Conservation (phyloP, 805 yeast genomes). For the Kodamaea sagamina region DNA sequence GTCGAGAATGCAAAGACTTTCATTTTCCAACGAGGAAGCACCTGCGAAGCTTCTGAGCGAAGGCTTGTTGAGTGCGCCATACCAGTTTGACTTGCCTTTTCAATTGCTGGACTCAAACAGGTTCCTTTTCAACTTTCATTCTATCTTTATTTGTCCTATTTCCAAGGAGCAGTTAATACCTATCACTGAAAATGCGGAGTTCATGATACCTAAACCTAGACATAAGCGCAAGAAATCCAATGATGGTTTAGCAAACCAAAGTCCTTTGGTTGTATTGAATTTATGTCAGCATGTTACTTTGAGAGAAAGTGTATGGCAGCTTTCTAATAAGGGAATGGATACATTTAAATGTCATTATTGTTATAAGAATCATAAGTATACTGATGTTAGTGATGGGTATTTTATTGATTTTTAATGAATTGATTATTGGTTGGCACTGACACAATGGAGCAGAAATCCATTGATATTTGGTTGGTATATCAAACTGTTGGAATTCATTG, state of each 20-base stretch:
- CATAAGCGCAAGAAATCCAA: conserved; percentile 22
- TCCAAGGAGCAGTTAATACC: conserved; percentile 46
- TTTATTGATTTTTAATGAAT: conserved; percentile 38
- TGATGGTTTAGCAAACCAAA: conserved; percentile 16
- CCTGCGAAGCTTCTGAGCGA: conserved; percentile 3
- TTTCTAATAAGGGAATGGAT: conserved; percentile 41
- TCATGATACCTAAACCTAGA: conserved; percentile 6
- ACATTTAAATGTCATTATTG: conserved; percentile 48
- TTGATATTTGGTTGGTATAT: too few species aligned
- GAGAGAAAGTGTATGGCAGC: conserved; percentile 43
- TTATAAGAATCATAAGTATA: conserved; percentile 43
- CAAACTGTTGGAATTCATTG: too few species aligned
- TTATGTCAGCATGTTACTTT: conserved; percentile 45
- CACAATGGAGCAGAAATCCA: too few species aligned
- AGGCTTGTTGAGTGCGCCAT: conserved; percentile 20
- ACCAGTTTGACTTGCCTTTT: conserved; percentile 40
- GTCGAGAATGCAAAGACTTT: conserved; percentile 21
- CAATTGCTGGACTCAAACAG: conserved; percentile 42
- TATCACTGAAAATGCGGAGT: conserved; percentile 18
- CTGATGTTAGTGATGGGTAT: conserved; percentile 42
- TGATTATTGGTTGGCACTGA: too few species aligned
- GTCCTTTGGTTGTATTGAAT: conserved; percentile 45
- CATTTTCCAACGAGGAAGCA: conserved; percentile 8
- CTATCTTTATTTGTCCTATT: conserved; percentile 48
- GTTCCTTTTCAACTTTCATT: conserved; percentile 43